Evolutionary conservation across 2,329 filamentous ascomycete species (phyloP).

Genomic region (Colletotrichum chrysophilum): DNA sequence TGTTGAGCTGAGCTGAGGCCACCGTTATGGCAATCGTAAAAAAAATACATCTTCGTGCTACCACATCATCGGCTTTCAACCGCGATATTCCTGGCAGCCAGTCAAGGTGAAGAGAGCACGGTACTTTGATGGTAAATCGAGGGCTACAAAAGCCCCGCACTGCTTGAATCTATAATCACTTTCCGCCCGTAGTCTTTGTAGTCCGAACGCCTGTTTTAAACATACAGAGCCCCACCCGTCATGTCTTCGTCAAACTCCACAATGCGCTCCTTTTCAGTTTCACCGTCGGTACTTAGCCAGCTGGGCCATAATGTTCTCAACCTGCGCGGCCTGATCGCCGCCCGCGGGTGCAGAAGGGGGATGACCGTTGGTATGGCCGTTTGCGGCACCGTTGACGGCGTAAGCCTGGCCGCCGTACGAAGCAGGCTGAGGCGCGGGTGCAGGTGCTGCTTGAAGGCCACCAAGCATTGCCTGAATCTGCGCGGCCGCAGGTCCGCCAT

Average conservation of each 20-base stretch:
- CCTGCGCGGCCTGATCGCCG: slow-evolving; percentile 52
- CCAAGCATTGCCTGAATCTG: slow-evolving; percentile 52
- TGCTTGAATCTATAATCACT: slow-evolving; percentile 1
- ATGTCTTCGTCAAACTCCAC: slow-evolving; percentile 8
- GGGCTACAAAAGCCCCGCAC: background rate
- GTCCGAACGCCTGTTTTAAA: slow-evolving; percentile 7
- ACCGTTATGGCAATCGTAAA: background rate
- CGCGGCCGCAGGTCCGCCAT: slow-evolving; percentile 28
- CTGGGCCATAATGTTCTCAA: slow-evolving; percentile 79
- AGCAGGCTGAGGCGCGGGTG: slow-evolving; percentile 25
- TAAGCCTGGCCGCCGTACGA: slow-evolving; percentile 30
- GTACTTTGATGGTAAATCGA: background rate
- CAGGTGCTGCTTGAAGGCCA: slow-evolving; percentile 32
- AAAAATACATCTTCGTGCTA: background rate
- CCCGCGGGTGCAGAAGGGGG: slow-evolving; percentile 9
- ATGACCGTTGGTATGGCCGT: slow-evolving; percentile 27
- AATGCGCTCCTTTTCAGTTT: background rate
- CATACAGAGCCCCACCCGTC: slow-evolving; percentile 5
- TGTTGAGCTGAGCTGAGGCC: background rate
- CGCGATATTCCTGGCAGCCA: background rate
- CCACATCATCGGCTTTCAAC: background rate
- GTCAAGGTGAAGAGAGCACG: background rate
- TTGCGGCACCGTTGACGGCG: slow-evolving; percentile 14
- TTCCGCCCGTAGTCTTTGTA: background rate
- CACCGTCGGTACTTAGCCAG: slow-evolving; percentile 68